Percentiles rank a stretch among this genome's conserved stretches.
Evolutionary conservation across 805 yeast genomes (phyloP).

Genomic region (Candida lessepsii): DNA sequence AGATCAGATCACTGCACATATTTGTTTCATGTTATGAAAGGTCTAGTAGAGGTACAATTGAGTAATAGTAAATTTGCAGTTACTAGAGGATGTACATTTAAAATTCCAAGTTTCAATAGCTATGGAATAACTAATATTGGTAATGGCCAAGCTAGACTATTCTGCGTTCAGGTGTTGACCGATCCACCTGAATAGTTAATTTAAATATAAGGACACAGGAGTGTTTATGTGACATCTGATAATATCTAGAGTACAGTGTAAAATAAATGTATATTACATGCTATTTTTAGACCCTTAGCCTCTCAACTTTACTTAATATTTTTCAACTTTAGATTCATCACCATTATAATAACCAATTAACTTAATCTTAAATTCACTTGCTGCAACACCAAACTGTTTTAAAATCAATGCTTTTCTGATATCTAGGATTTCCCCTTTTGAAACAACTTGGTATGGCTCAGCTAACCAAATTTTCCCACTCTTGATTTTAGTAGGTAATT

Average conservation of each 20-base stretch:
- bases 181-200: conserved; percentile 8
- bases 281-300: conserved; percentile 4
- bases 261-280: conserved; percentile 9
- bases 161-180: conserved; percentile 60
- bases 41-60: conserved; percentile 65
- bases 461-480: conserved; percentile 81
- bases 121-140: conserved; percentile 70
- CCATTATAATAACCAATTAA: conserved; percentile 76
- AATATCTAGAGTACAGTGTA: conserved; percentile 6
- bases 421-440: conserved; percentile 75
- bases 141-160: conserved; percentile 55
- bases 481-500: conserved; percentile 87
- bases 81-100: conserved; percentile 72
- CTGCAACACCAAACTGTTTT: conserved; percentile 95
- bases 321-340: conserved; percentile 32
- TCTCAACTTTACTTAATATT: conserved; percentile 4
- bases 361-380: conserved; percentile 83
- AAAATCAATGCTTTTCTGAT: conserved; percentile 88
- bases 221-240: too few species aligned
- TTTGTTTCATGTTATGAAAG: conserved; percentile 72
- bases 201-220: too few species aligned
- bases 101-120: conserved; percentile 73
- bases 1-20: conserved; percentile 66
- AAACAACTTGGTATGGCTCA: conserved; percentile 77
- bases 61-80: conserved; percentile 59